These are phyloP conservation scores for Epichloe aotearoae DNA, from an alignment of 2,329 filamentous ascomycete species.

Conservation along the genomic window DNA sequence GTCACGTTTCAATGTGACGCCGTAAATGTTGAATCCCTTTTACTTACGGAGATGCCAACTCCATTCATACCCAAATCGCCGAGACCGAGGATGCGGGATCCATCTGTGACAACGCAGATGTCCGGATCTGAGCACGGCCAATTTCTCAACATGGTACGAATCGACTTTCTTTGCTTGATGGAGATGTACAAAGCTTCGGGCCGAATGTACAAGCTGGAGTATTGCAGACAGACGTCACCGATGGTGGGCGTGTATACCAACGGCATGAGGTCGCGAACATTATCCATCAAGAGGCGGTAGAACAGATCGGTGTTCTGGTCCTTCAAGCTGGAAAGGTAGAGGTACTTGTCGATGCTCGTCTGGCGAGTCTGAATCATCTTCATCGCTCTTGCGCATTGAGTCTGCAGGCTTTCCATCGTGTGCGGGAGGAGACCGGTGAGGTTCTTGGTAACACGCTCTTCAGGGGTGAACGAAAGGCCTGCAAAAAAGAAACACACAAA, in stretches of 20 bases:
- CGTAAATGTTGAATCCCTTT: neutral
- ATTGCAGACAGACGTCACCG: slow-evolving; percentile 90
- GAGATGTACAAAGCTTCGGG: slow-evolving; percentile 95
- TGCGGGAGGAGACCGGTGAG: slow-evolving; percentile 53
- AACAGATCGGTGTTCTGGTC: slow-evolving; percentile 68
- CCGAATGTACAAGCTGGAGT: slow-evolving; percentile 89
- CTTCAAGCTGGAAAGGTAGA: slow-evolving; percentile 67
- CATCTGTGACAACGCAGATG: slow-evolving; percentile 94
- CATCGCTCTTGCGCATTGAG: slow-evolving; percentile 53
- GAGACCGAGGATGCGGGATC: slow-evolving; percentile 81
- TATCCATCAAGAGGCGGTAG: slow-evolving; percentile 68
- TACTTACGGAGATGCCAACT: slow-evolving; percentile 81
- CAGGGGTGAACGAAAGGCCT: slow-evolving; percentile 53
- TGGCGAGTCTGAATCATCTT: slow-evolving; percentile 58
- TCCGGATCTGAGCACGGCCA: slow-evolving; percentile 85
- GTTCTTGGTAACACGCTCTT: slow-evolving; percentile 50
- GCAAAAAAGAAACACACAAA: slow-evolving; percentile 1
- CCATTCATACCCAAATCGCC: slow-evolving; percentile 94
- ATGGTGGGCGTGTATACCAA: slow-evolving; percentile 83
- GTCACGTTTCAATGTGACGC: neutral
- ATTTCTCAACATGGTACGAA: slow-evolving; percentile 77
- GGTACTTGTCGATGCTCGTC: slow-evolving; percentile 67
- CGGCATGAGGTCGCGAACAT: slow-evolving; percentile 66
- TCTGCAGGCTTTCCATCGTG: slow-evolving; percentile 46
- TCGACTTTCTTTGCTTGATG: slow-evolving; percentile 83